Conservation (phyloP, 1,284 basidiomycete species). For the Ganoderma meredithae region DNA sequence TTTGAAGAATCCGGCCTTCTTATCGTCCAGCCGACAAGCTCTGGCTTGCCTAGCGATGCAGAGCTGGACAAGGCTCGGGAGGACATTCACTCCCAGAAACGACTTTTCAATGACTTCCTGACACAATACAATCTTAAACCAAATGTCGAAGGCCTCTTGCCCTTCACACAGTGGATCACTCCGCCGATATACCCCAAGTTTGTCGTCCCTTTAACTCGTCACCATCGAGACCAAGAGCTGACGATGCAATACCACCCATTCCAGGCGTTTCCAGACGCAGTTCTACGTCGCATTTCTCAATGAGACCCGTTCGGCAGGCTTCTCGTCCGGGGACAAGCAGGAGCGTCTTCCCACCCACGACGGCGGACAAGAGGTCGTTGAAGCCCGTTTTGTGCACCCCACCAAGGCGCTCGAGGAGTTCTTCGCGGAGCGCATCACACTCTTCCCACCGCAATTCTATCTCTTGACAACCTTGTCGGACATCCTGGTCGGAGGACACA, state of each 20-base stretch:
- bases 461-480: slow-evolving; percentile 63
- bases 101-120: slow-evolving; percentile 63
- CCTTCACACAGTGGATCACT: slow-evolving; percentile 78
- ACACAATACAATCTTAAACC: slow-evolving; percentile 49
- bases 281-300: slow-evolving; percentile 72
- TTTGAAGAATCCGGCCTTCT: slow-evolving; percentile 78
- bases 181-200: slow-evolving; percentile 61
- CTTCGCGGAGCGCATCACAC: slow-evolving; percentile 54
- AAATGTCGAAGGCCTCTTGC: slow-evolving; percentile 56
- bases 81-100: slow-evolving; percentile 59
- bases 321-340: slow-evolving; percentile 59
- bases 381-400: slow-evolving; percentile 68
- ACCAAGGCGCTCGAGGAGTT: slow-evolving; percentile 58
- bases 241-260: slow-evolving; percentile 5
- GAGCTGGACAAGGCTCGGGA: slow-evolving; percentile 61
- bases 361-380: slow-evolving; percentile 72
- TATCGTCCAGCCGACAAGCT: slow-evolving; percentile 53
- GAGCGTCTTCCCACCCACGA: slow-evolving; percentile 71
- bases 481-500: slow-evolving; percentile 51
- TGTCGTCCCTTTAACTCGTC: slow-evolving; percentile 21
- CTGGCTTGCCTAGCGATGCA: slow-evolving; percentile 42
- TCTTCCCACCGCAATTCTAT: slow-evolving; percentile 80
- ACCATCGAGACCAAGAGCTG: slow-evolving; percentile 1
- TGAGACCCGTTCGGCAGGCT: slow-evolving; percentile 48
- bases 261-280: slow-evolving; percentile 70